Base-by-base conservation (phyloP, 805 yeast genomes). In the Groenewaldozyma salmanticensis region DNA sequence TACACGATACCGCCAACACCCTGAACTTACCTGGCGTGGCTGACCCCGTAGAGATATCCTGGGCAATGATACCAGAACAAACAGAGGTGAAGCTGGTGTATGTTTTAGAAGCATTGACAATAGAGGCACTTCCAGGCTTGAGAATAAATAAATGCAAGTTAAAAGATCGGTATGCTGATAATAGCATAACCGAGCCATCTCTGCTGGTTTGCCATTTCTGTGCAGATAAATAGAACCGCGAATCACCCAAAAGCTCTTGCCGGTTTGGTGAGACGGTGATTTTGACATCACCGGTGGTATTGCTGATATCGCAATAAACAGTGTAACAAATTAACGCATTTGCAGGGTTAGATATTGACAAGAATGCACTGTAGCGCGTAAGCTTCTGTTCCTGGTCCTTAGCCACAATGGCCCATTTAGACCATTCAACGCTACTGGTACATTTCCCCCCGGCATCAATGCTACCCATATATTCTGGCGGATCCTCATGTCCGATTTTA, bases 351-450 rank as follows among this genome's bases (percentile, higher is more conserved):
- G 18, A 21, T 20, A 21, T 31, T 15, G 33, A 37, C 5, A 19
- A 9, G 4, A 24, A 21, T 7, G 33, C 15, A 9, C 11, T 15
- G 18, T 18, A 9, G n/a, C 16, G 22, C 24, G 21, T 33, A 27
- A 15, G 5, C 37, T 11, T 21, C 7, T 6, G 15, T 21, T 27
- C 33, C 11, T 6, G 22, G 21, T 33, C 24, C 5, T 15, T 6
- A 5, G 11, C n/a, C 13, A 9, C n/a, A n/a, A 6, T 5, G 5
- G 21, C 20, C 42, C 48, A 43, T 16, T 31, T 27, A 22, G 49
- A 42, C 48, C 47, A 42, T 20, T 33, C 31, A 21, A 47, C 22
- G 11, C 39, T 40, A 9, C 40, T 42, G 15, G 45, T 42, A 43
- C 50, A 42, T 7, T 39, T 21, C 19, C 40, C 43, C 15, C 35